Percentiles rank a stretch among this genome's conserved stretches.
phyloP scores from a whole-genome alignment of 495 filamentous ascomycete genomes.

The Cercophora sp. region DNA sequence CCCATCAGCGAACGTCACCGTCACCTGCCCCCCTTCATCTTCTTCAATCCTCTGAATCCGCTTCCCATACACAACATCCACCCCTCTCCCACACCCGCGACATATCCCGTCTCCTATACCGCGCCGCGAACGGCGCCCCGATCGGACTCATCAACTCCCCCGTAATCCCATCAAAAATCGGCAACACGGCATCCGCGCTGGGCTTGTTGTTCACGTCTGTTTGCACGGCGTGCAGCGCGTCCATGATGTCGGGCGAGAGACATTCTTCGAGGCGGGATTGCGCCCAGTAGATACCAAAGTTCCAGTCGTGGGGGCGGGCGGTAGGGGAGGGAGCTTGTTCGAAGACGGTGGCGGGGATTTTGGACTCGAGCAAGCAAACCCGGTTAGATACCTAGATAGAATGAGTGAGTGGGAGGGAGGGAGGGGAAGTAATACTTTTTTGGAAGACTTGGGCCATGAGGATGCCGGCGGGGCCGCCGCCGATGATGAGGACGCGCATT shows the following conservation, averaged over 20 bases:
- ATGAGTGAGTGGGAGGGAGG: no score
- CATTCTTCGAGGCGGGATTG: conserved; percentile 17
- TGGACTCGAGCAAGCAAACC: no score
- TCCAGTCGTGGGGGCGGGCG: conserved; percentile 44
- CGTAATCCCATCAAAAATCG: not conserved
- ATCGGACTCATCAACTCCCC: not conserved
- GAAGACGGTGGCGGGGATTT: conserved; percentile 41
- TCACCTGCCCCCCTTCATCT: not conserved
- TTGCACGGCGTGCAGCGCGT: not conserved
- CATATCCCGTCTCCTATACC: not conserved
- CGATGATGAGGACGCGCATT: no score
- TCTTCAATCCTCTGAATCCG: not conserved
- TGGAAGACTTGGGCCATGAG: no score
- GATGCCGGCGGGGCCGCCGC: no score
- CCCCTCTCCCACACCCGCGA: not conserved
- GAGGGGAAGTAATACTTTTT: no score
- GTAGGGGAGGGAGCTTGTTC: conserved; percentile 37
- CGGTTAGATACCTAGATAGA: no score
- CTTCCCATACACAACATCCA: not conserved
- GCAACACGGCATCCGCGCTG: not conserved
- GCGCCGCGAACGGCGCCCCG: not conserved
- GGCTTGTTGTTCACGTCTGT: not conserved
- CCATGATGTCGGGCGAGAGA: not conserved
- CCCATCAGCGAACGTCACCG: not conserved
- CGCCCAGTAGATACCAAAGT: conserved; percentile 50